Conservation (phyloP, 2,329 filamentous ascomycete genomes). For the Ceratocystis colombiana region DNA sequence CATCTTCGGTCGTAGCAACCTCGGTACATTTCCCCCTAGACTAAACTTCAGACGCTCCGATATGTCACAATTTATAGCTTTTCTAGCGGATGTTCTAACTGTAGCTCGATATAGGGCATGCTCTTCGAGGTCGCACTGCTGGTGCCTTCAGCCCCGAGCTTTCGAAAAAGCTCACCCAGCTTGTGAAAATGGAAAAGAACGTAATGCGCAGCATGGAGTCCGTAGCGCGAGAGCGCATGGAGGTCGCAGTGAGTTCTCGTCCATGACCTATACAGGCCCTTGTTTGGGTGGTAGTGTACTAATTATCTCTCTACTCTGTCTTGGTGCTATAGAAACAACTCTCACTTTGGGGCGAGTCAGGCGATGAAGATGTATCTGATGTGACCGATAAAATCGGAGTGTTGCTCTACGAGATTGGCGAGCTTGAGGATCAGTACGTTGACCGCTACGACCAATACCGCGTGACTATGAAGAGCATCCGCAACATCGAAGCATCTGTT, state of each 20-base stretch:
- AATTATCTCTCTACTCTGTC: background rate
- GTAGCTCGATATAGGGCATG: constrained; percentile 42
- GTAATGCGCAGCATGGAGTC: constrained; percentile 97
- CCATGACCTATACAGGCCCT: background rate
- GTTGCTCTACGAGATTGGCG: constrained; percentile 94
- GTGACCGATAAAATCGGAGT: constrained; percentile 98
- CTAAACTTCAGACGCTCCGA: background rate
- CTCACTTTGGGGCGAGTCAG: constrained; percentile 90
- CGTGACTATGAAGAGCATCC: constrained; percentile 97
- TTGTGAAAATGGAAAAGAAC: constrained; percentile 99
- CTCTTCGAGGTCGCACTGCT: constrained; percentile 61
- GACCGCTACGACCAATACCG: constrained; percentile 99
- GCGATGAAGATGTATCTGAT: constrained; percentile 96
- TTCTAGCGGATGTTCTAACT: constrained; percentile 21
- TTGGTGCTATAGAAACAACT: constrained; percentile 70
- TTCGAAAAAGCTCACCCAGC: constrained; percentile 91
- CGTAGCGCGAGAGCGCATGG: constrained; percentile 93
- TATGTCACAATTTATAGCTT: background rate
- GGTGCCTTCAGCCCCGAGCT: constrained; percentile 76
- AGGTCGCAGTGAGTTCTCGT: constrained; percentile 69
- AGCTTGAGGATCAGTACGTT: constrained; percentile 96
- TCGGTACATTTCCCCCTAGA: constrained; percentile 56
- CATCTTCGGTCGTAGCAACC: constrained; percentile 73
- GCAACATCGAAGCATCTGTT: constrained; percentile 97
- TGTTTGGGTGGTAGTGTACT: background rate